Evolutionary conservation across 1,139 yeast species (phyloP).

Genomic region (Debaryomyces psychrophilus): DNA sequence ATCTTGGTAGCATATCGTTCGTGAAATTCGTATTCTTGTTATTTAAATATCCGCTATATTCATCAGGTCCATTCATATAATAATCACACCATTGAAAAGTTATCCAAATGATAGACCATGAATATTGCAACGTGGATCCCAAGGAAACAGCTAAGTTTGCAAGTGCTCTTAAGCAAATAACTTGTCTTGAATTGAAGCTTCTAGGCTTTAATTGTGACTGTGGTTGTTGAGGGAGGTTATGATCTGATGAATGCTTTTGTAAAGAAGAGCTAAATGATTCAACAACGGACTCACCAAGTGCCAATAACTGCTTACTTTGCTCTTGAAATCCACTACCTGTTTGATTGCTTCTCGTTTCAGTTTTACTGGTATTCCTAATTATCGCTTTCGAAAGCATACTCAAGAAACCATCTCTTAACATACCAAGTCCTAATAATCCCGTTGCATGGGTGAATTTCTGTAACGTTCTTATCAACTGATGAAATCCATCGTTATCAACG

Average conservation of each 20-base stretch:
- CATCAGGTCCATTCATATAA: constrained; percentile 64
- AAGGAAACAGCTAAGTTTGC: constrained; percentile 75
- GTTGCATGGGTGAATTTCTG: constrained; percentile 83
- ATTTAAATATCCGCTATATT: constrained; percentile 29
- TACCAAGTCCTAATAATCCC: constrained; percentile 65
- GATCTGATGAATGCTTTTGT: constrained; percentile 11
- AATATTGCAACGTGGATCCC: constrained; percentile 66
- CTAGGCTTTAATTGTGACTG: constrained; percentile 31
- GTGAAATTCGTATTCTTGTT: constrained; percentile 22
- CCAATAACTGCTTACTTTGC: constrained; percentile 40
- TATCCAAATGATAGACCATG: constrained; percentile 72
- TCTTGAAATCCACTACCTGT: constrained; percentile 22
- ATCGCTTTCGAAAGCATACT: constrained; percentile 59
- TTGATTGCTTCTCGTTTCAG: constrained; percentile 12
- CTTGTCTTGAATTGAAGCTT: constrained; percentile 61
- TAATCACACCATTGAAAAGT: constrained; percentile 79
- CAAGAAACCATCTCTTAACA: constrained; percentile 64
- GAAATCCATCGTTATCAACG: constrained; percentile 69
- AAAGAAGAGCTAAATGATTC: constrained; percentile 54
- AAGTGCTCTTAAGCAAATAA: constrained; percentile 78
- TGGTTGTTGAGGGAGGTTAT: not conserved
- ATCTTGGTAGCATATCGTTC: constrained; percentile 27
- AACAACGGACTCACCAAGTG: constrained; percentile 64
- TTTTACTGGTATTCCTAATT: constrained; percentile 40
- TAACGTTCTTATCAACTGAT: constrained; percentile 64